Evolutionary conservation across 2,329 filamentous ascomycete genomes (phyloP), one percentile per base, ranked within the genome.

Genomic region (Aspergillus sp.): DNA sequence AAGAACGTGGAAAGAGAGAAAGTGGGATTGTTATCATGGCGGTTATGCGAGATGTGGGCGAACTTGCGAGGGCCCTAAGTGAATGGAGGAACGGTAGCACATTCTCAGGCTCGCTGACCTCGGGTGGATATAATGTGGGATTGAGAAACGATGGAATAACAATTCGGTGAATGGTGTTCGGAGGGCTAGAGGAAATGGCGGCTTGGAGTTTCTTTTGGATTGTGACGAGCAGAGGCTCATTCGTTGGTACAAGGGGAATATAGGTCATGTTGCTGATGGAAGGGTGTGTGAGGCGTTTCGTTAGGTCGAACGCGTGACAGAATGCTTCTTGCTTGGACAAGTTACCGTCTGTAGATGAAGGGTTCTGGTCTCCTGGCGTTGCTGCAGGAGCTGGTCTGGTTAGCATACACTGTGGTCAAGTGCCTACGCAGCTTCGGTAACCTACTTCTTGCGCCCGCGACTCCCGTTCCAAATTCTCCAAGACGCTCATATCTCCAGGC

Each of bases 401-500:
- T 57, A 70, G 63, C 46, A 57, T 46, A 15, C 8, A 13, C 6
- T 39, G 34, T 27, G 27, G 9, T 30, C 27, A 30, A 30, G 27
- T 30, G 27, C 27, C 27, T 9, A 9, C 9, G 9, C 17, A 40
- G n/a, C 27, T 39, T 57, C 40, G 9, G 20, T 48, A 50, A 55
- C 83, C 75, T 80, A 89, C 88, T 86, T 87, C 86, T 83, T 68
- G 77, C 79, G 59, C 79, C 79, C 60, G 79, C 71, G 58, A 77
- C 74, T 52, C 81, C 76, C 58, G 80, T 82, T 42, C 86, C 86
- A 66, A 87, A 87, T 63, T 89, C 88, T 15, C 89, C 89, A 53
- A 98, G 75, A 34, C 86, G 84, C 75, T 98, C 93, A 77, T 99
- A 99, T 73, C 95, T 84, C 95, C 95, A 99, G 3, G 95, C 95